phyloP scores from a whole-genome alignment of 176 grass and related monocot genomes.

The Chloris gayana region DNA sequence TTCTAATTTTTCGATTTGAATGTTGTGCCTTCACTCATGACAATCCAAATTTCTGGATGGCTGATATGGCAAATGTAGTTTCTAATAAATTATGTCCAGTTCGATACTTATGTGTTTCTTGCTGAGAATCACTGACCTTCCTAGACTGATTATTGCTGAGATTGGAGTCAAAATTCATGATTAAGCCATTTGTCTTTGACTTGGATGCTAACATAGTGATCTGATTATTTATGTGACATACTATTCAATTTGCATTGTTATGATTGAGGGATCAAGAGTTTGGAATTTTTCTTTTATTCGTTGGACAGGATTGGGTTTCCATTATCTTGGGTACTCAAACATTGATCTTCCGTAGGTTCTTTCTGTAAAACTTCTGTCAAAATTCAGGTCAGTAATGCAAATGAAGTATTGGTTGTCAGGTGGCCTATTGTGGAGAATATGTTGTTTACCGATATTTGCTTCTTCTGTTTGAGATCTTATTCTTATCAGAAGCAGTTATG shows the following conservation, averaged over 20 bases:
- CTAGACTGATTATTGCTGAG: slow-evolving; percentile 13
- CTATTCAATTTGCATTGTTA: slow-evolving; percentile 21
- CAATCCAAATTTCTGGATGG: neutral
- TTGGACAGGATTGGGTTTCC: neutral
- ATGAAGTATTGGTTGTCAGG: neutral
- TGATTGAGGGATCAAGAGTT: neutral
- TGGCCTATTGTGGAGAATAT: neutral
- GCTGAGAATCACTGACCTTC: neutral
- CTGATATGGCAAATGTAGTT: neutral
- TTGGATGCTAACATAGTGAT: neutral
- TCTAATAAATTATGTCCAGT: neutral
- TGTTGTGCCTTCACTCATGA: slow-evolving; percentile 14
- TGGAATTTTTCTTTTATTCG: neutral
- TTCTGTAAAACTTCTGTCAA: neutral
- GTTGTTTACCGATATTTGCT: neutral
- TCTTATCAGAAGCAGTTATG: neutral
- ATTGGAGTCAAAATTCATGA: neutral
- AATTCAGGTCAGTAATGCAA: slow-evolving; percentile 14
- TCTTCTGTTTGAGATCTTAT: neutral
- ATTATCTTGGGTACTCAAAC: neutral
- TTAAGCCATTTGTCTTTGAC: neutral
- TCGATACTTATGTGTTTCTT: neutral
- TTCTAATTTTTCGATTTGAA: slow-evolving; percentile 22
- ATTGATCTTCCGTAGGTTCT: too few species aligned
- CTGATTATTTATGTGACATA: neutral